These are phyloP conservation scores for Xerocomus potaroensis DNA, from an alignment of 768 basidiomycete genomes.

Conservation along the genomic window DNA sequence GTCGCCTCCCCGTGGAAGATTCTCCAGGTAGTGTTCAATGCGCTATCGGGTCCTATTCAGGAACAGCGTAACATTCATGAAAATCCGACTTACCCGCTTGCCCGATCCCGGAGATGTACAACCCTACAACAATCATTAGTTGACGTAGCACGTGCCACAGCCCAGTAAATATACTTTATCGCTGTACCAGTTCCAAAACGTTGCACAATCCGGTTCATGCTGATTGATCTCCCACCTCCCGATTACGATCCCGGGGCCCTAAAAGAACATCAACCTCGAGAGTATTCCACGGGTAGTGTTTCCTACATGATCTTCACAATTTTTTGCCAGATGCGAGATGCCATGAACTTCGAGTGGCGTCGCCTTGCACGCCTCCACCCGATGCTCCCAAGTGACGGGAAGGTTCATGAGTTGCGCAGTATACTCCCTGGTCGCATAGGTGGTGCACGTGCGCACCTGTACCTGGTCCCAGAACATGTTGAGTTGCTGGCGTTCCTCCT, in stretches of 20 bases:
- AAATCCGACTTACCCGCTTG: constrained; percentile 15
- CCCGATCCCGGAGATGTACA: constrained; percentile 22
- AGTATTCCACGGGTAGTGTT: background rate
- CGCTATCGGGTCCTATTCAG: constrained; percentile 9
- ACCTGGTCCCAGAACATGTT: constrained; percentile 22
- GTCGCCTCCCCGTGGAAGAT: constrained; percentile 23
- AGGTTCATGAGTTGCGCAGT: constrained; percentile 27
- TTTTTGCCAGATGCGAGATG: constrained; percentile 11
- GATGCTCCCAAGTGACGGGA: constrained; percentile 18
- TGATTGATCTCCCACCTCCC: constrained; percentile 27
- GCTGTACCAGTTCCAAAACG: constrained; percentile 27
- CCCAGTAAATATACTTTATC: constrained; percentile 22
- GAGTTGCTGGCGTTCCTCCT: constrained; percentile 25
- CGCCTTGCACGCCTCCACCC: constrained; percentile 24
- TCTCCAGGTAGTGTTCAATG: constrained; percentile 29
- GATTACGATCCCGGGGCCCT: constrained; percentile 17
- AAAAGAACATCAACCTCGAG: background rate
- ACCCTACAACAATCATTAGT: constrained; percentile 9
- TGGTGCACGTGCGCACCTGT: constrained; percentile 20
- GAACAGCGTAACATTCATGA: background rate
- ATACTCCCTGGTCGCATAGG: constrained; percentile 27
- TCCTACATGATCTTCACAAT: constrained; percentile 20
- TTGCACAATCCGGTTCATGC: constrained; percentile 26
- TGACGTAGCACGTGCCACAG: background rate
- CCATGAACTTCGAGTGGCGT: constrained; percentile 25